Percentiles rank a stretch among this genome's conserved stretches.
Conservation (phyloP, 225 moss, liverwort and hornwort species). For the Takakia lepidozioides region DNA sequence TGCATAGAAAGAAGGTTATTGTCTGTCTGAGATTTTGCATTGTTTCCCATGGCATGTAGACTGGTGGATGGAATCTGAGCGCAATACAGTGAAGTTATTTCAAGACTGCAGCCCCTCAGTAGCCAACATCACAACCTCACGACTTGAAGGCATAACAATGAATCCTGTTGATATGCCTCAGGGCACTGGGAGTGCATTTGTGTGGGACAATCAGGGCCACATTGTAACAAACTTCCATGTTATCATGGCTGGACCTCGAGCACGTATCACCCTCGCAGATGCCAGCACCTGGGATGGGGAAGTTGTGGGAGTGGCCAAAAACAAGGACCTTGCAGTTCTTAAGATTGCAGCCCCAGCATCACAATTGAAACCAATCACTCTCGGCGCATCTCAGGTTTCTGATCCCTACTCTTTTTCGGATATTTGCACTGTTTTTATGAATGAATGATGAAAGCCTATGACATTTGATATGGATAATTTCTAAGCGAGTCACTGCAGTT, state of each 20-base stretch:
- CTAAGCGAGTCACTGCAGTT: too few relatives aligned
- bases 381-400: conserved; percentile 59
- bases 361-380: conserved; percentile 33
- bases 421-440: too few relatives aligned
- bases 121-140: conserved; percentile 41
- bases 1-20: too few relatives aligned
- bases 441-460: too few relatives aligned
- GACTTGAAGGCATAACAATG: conserved; percentile 48
- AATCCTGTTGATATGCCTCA: conserved; percentile 51
- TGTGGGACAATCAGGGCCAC: conserved; percentile 54
- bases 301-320: conserved; percentile 47
- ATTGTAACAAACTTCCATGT: conserved; percentile 57
- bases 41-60: conserved; percentile 8
- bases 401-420: too few relatives aligned
- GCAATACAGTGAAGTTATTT: conserved; percentile 54
- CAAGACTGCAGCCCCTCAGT: conserved; percentile 37
- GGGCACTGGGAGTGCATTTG: conserved; percentile 51
- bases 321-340: conserved; percentile 54
- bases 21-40: too few relatives aligned
- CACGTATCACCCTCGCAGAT: conserved; percentile 45
- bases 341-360: conserved; percentile 39
- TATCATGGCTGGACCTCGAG: conserved; percentile 44
- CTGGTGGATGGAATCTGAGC: conserved; percentile 56
- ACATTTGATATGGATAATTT: too few relatives aligned
- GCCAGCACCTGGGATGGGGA: conserved; percentile 49